Base-by-base conservation (phyloP, 2,329 filamentous ascomycete species). In the Basipetospora chlamydospora region DNA sequence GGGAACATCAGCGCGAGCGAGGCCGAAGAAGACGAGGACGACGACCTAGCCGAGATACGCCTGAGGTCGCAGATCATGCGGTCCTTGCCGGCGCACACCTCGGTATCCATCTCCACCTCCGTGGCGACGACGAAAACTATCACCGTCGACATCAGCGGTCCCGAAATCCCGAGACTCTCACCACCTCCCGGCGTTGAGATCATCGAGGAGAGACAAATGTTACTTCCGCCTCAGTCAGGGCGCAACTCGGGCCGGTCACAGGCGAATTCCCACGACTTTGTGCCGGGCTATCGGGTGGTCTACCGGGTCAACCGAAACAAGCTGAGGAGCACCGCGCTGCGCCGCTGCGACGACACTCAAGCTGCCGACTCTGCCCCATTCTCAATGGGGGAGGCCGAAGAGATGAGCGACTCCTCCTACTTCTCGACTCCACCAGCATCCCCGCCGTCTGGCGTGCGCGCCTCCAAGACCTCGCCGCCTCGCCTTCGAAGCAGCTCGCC, bases 81-180 rank as follows among this genome's bases (percentile, higher is more conserved):
- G 33, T 61, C 74, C 0, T 51, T 77, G 4, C 64, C 72, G 1
- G 51, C 64, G 0, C 65, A 70, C 30, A 67, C 73, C 0, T 64
- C 64, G n/a, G 66, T 78, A 5, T 70, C 70, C 7, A 70, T 78
- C 26, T 69, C 66, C 1, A 75, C 71, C 5, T 66, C 67, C 3
- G 70, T 72, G 0, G 65, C 64, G 1, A 75, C 69, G 2, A 72
- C 67, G 6, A 76, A 77, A 42, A 77, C 63, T 11, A 73, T 79
- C 45, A 77, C 74, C 0, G 72, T 79, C 3, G 72, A 79, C 37
- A 65, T 80, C 26, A 64, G 64, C 11, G 70, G 71, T 1, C 57
- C 64, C 4, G 57, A 63, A 15, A 58, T 64, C 5, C 59, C 68
- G 3, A 58, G 65, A 1, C 53, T 78, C 2, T 57, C 66, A 2